These are phyloP conservation scores for Phytopythium delawarense DNA, from an alignment of 352 stramenopile genomes.

Conservation along the genomic window DNA sequence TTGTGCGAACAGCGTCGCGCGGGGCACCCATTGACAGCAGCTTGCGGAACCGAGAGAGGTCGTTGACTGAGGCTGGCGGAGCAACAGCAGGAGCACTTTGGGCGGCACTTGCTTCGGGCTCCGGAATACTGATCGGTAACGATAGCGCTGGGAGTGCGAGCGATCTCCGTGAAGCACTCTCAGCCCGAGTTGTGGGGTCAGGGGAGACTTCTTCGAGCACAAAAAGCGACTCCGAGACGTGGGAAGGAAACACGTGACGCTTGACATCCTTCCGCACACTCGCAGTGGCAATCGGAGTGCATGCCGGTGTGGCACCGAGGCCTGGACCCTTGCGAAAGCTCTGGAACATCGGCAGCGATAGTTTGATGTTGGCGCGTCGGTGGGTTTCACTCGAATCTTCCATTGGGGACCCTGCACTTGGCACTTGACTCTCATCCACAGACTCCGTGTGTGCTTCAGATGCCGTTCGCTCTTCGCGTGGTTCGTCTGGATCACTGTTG, in stretches of 20 bases:
- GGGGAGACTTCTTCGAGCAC: conserved; percentile 10
- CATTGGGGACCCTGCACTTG: neutral
- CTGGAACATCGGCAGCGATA: conserved; percentile 67
- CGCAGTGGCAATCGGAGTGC: conserved; percentile 60
- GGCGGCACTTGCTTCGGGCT: neutral
- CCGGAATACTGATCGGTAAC: conserved; percentile 12
- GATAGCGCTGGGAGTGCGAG: conserved; percentile 17
- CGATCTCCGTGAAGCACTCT: neutral
- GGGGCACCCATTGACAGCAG: conserved; percentile 86
- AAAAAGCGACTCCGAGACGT: conserved; percentile 14
- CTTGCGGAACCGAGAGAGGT: conserved; percentile 81
- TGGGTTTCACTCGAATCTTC: neutral
- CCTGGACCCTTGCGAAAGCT: conserved; percentile 55
- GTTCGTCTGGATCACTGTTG: neutral
- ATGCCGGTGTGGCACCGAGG: conserved; percentile 52
- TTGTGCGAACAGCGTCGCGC: conserved; percentile 66
- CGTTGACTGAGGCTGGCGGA: conserved; percentile 3
- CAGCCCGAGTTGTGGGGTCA: conserved; percentile 5
- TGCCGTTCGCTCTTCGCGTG: neutral
- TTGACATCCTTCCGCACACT: conserved; percentile 71
- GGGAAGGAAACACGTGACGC: conserved; percentile 50
- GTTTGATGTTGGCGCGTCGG: conserved; percentile 19
- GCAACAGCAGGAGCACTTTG: neutral
- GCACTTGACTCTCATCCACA: neutral
- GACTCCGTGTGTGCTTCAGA: conserved; percentile 3